Evolutionary conservation across 2,329 filamentous ascomycete species (phyloP).

Genomic region (Trichoderma guizhouense): DNA sequence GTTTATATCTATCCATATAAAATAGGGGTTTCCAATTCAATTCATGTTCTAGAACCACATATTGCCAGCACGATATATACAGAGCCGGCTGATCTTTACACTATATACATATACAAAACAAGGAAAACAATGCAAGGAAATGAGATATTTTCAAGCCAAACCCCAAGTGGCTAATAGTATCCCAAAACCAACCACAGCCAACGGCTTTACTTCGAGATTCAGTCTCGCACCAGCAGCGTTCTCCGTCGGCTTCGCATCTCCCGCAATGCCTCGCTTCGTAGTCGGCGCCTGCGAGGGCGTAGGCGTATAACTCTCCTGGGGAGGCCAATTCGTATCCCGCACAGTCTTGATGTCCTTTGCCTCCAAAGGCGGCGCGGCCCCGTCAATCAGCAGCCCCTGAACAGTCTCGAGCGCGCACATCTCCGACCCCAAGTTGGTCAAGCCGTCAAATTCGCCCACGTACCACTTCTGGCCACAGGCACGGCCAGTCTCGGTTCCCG

Average conservation of each 20-base stretch:
- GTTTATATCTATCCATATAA: neutral
- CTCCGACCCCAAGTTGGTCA: slow-evolving; percentile 57
- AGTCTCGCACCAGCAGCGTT: neutral
- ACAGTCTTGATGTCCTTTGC: slow-evolving; percentile 48
- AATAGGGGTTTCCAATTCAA: neutral
- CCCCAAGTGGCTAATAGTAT: slow-evolving; percentile 2
- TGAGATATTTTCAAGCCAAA: neutral
- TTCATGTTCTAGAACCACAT: neutral
- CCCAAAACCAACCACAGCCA: neutral
- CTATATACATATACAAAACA: neutral
- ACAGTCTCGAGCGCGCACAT: slow-evolving; percentile 63
- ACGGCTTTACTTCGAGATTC: neutral
- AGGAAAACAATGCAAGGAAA: neutral
- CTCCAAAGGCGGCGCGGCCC: slow-evolving; percentile 44
- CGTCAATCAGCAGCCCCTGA: slow-evolving; percentile 53
- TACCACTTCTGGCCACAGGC: slow-evolving; percentile 65
- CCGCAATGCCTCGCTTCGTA: neutral
- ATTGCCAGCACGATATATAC: neutral
- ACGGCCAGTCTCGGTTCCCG: slow-evolving; percentile 49
- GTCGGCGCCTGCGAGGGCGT: neutral
- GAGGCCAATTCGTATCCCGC: slow-evolving; percentile 26
- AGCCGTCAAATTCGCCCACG: slow-evolving; percentile 52
- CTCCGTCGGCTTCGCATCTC: neutral
- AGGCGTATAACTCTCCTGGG: neutral
- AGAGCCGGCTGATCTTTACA: neutral